Evolutionary conservation across 1,284 basidiomycete genomes (phyloP).

Genomic region (Sporisorium scitamineum): DNA sequence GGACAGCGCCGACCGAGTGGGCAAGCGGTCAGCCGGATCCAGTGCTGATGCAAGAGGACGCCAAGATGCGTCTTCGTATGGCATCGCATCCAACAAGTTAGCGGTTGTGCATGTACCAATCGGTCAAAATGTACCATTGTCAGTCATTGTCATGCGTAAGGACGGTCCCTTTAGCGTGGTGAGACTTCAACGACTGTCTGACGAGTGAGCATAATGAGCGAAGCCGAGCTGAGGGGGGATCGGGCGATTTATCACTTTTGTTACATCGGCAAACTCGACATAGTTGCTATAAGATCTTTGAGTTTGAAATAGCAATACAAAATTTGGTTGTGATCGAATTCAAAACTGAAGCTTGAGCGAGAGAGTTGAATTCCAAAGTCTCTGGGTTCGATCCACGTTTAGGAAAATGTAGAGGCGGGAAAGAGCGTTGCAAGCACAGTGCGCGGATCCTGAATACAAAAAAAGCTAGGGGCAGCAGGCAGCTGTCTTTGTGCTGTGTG

Average conservation of each 20-base stretch:
- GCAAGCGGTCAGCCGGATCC: conserved; percentile 21
- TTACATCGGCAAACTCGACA: neutral
- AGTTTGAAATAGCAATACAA: conserved; percentile 7
- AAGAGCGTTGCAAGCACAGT: neutral
- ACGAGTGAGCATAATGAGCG: neutral
- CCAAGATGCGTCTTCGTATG: conserved; percentile 35
- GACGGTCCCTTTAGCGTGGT: neutral
- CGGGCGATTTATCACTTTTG: neutral
- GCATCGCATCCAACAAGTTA: conserved; percentile 6
- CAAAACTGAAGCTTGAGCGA: neutral
- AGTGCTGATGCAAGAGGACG: conserved; percentile 22
- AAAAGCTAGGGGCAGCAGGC: conserved; percentile 24
- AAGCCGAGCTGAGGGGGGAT: neutral
- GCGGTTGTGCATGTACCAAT: neutral
- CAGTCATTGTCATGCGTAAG: neutral
- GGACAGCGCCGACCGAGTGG: conserved; percentile 24
- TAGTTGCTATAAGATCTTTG: neutral
- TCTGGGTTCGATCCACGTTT: conserved; percentile 22
- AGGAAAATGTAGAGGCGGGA: neutral
- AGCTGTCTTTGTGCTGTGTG: neutral
- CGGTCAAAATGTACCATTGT: neutral
- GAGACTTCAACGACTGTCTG: neutral
- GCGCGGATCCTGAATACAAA: too few species aligned
- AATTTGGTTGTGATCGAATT: conserved; percentile 33
- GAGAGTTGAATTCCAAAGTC: conserved; percentile 11